Evolutionary conservation across 768 basidiomycete genomes (phyloP).

Genomic region (Calocera cornea): DNA sequence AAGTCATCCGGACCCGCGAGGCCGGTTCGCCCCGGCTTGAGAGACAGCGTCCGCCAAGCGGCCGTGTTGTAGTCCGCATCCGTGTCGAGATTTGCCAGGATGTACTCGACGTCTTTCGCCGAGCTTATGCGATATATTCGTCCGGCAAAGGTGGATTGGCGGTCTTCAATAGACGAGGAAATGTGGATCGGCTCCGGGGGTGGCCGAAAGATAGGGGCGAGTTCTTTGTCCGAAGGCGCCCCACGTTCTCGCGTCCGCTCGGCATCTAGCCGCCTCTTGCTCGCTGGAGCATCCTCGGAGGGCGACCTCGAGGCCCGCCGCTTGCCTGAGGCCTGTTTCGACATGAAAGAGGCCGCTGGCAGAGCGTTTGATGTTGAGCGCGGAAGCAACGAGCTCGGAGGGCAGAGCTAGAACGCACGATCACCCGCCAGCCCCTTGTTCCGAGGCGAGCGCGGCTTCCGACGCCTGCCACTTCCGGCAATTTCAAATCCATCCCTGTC

Average conservation of each 20-base stretch:
- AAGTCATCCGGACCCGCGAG: slow-evolving; percentile 65
- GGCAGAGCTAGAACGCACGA: neutral
- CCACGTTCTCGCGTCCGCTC: neutral
- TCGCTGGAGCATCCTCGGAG: neutral
- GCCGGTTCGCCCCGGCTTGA: slow-evolving; percentile 51
- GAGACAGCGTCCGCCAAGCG: slow-evolving; percentile 67
- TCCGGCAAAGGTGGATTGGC: slow-evolving; percentile 58
- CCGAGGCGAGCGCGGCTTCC: neutral
- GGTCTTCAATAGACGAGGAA: slow-evolving; percentile 65
- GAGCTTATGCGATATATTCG: slow-evolving; percentile 44
- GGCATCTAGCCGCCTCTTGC: neutral
- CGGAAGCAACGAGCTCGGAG: neutral
- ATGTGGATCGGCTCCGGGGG: slow-evolving; percentile 36
- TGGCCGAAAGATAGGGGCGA: slow-evolving; percentile 17
- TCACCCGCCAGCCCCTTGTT: neutral
- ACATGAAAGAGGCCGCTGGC: neutral
- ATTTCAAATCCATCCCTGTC: neutral
- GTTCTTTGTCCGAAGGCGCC: neutral
- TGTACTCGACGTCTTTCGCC: slow-evolving; percentile 38
- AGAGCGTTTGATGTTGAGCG: neutral
- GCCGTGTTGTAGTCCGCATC: slow-evolving; percentile 54
- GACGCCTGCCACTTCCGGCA: neutral
- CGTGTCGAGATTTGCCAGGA: slow-evolving; percentile 43
- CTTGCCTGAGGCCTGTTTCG: neutral
- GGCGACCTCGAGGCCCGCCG: neutral